phyloP scores from a whole-genome alignment of 371 early-diverging fungal genomes.

The Capillidium heterosporum region DNA sequence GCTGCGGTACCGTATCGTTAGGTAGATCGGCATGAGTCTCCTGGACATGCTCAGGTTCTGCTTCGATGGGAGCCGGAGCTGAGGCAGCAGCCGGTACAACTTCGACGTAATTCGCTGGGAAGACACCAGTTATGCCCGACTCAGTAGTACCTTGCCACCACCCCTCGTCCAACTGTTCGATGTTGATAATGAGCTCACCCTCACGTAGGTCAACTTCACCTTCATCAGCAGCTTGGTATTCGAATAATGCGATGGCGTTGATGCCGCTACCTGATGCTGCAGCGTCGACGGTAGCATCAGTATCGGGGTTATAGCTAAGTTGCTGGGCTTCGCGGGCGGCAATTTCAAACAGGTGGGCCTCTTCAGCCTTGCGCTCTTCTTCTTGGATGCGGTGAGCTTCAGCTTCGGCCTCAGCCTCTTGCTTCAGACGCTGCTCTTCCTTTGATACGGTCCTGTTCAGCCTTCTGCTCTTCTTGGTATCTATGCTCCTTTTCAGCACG shows the following conservation, averaged over 20 bases:
- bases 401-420: conserved; percentile 1
- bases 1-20: background rate
- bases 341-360: background rate
- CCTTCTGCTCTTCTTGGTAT: background rate
- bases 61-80: background rate
- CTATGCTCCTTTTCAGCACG: background rate
- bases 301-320: background rate
- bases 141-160: conserved; percentile 63
- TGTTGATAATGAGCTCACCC: conserved; percentile 51
- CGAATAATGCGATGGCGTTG: conserved; percentile 28
- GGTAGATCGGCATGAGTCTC: background rate
- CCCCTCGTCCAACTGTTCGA: conserved; percentile 59
- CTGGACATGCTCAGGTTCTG: background rate
- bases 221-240: conserved; percentile 36
- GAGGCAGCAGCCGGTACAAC: conserved; percentile 10
- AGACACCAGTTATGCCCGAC: conserved; percentile 34
- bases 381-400: background rate
- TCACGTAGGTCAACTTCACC: conserved; percentile 49
- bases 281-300: background rate
- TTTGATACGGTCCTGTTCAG: background rate
- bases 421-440: background rate
- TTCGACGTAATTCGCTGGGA: conserved; percentile 68
- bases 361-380: background rate
- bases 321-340: background rate
- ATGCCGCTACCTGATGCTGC: background rate